Evolutionary conservation across 1,284 basidiomycete genomes (phyloP).

Genomic region (Stygiomarasmius scandens): DNA sequence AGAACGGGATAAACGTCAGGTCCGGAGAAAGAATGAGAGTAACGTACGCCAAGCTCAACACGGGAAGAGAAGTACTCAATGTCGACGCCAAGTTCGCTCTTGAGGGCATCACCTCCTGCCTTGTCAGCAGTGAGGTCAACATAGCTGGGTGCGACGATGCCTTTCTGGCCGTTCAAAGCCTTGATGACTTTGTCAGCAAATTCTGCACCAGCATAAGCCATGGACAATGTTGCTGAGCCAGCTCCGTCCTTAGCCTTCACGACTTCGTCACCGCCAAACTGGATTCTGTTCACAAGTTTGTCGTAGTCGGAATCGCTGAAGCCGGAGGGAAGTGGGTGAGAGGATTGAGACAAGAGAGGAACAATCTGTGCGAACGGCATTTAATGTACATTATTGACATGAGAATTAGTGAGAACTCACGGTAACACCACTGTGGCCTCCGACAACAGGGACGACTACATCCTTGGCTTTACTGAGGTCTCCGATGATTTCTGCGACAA

Average conservation of each 20-base stretch:
- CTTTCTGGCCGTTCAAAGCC: conserved; percentile 88
- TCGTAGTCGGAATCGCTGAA: conserved; percentile 56
- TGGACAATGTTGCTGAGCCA: conserved; percentile 86
- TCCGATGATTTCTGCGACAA: conserved; percentile 83
- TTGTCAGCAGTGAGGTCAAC: conserved; percentile 83
- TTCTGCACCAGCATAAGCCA: conserved; percentile 90
- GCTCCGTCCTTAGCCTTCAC: conserved; percentile 92
- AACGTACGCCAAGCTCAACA: conserved; percentile 81
- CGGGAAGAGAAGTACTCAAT: conserved; percentile 85
- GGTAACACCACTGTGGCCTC: conserved; percentile 95
- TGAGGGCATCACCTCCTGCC: conserved; percentile 64
- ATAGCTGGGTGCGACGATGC: conserved; percentile 83
- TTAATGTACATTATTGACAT: conserved; percentile 13
- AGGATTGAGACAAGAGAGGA: conserved; percentile 92
- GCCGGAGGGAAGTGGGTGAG: conserved; percentile 65
- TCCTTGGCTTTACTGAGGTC: conserved; percentile 65
- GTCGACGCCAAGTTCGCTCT: conserved; percentile 65
- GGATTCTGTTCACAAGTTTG: conserved; percentile 84
- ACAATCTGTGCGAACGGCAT: conserved; percentile 67
- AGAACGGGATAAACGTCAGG: conserved; percentile 9
- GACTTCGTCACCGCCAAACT: conserved; percentile 95
- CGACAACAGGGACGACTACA: conserved; percentile 88
- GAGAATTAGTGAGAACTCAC: conserved; percentile 39
- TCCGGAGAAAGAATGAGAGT: conserved; percentile 9
- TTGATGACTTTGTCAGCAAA: conserved; percentile 82